phyloP scores from a whole-genome alignment of 768 basidiomycete species.

The Russula foetens region DNA sequence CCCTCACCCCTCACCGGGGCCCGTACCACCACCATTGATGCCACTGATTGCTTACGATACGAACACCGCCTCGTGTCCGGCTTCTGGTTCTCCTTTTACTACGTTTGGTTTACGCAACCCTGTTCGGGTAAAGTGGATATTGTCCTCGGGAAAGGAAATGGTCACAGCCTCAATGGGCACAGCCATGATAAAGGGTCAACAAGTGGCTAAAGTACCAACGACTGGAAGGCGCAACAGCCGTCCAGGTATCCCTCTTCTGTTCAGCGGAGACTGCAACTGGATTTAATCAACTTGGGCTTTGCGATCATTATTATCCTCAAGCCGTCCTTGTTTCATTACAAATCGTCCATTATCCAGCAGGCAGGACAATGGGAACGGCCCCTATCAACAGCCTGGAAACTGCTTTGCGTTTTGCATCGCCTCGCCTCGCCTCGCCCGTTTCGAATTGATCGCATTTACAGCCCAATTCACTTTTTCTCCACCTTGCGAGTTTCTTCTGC shows the following conservation, averaged over 20 bases:
- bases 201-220: no score
- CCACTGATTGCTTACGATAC: neutral
- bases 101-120: neutral
- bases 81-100: no score
- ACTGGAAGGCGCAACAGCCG: neutral
- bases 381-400: slow-evolving; percentile 10
- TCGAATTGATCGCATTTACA: neutral
- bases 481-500: slow-evolving; percentile 11
- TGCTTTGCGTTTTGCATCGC: slow-evolving; percentile 1
- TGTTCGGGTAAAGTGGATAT: neutral
- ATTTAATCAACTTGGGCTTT: neutral
- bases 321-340: neutral
- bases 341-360: slow-evolving; percentile 1
- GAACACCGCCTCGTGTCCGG: neutral
- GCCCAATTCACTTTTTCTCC: neutral
- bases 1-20: no score
- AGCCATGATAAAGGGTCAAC: neutral
- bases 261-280: neutral
- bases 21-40: neutral
- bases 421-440: neutral
- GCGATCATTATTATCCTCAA: neutral
- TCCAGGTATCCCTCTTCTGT: neutral
- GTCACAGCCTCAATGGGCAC: neutral
- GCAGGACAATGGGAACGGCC: neutral
- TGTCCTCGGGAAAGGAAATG: neutral